Conservation (phyloP, 495 filamentous ascomycete genomes). For the Hypoxylon intermedium region DNA sequence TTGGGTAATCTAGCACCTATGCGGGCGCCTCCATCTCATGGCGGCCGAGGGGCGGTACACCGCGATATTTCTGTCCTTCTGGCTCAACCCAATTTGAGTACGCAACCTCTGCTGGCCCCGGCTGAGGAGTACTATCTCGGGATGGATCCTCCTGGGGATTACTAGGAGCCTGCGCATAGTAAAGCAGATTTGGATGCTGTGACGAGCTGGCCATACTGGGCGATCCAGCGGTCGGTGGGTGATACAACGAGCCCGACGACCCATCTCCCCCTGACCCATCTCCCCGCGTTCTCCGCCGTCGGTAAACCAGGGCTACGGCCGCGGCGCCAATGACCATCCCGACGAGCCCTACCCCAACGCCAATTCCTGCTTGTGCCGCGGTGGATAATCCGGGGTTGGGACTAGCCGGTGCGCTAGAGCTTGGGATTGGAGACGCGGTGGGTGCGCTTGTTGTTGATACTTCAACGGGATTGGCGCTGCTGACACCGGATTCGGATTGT, state of each 20-base stretch:
- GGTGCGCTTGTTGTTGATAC: slow-evolving; percentile 2
- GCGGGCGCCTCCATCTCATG: slow-evolving; percentile 9
- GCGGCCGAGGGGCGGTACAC: neutral
- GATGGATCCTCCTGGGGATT: neutral
- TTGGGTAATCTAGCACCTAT: neutral
- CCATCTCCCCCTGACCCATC: neutral
- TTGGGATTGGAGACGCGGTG: slow-evolving; percentile 1
- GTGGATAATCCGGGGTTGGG: slow-evolving; percentile 11
- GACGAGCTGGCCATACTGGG: neutral
- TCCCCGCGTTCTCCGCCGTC: slow-evolving; percentile 3
- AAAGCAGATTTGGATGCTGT: neutral
- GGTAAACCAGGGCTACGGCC: neutral
- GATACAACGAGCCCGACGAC: slow-evolving; percentile 17
- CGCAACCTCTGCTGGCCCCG: neutral
- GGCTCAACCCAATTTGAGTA: neutral
- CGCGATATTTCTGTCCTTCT: slow-evolving; percentile 1
- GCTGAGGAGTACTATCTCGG: neutral
- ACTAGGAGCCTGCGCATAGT: neutral
- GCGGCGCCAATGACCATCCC: slow-evolving; percentile 9
- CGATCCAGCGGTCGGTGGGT: slow-evolving; percentile 10
- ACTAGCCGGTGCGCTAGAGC: slow-evolving; percentile 6
- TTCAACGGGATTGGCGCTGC: neutral
- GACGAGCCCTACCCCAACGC: slow-evolving; percentile 18
- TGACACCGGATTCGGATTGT: slow-evolving; percentile 17
- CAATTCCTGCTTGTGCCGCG: slow-evolving; percentile 19